Base-by-base conservation (phyloP, 140 eudicot species). In the Flaveria floridana region DNA sequence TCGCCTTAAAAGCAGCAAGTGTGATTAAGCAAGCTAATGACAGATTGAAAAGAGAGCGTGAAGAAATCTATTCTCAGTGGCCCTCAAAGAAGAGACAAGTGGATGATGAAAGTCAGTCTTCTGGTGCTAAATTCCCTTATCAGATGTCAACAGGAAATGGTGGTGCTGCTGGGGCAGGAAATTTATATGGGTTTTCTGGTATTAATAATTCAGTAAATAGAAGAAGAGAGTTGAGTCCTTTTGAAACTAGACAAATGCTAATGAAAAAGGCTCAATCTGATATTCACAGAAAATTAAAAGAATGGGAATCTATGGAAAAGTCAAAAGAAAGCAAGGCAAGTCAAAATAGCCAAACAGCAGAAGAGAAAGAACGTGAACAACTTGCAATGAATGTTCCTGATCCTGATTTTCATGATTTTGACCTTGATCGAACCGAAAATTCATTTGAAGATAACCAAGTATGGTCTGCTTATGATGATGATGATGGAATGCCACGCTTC, bases 401-500 rank as follows among this genome's bases (percentile, higher is more conserved):
- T 82, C 89, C 99, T 2, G 99, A 94, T 79, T 94, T 94, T 79
- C 90, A 90, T 46, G 96, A 89, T 72, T 94, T 94, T 74, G 97
- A 94, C 80, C 76, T 57, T 53, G 91, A 90, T 41, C 83, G 99
- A 28, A 65, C 86, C 0, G 97, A 90, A 76, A 73, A 61, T 8
- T 86, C 95, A 12, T 94, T 94, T 44, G 84, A 70, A 48, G 97
- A 90, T 30, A 87, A 87, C 34, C 92, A 94, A 76, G 96, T 90
- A n/a, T 94, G 99, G 99, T 84, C 97, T 55, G 88, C 89, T 56
- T 94, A 94, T 71, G 99, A 94, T 58, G 88, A 85, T 61, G 89
- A 86, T 78, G 99, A 90, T 65, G 97, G 99, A 56, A 94, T 94
- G 99, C 97, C 99, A 0, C 96, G 96, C 14, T 88, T 85, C 84